These are phyloP conservation scores for Fusarium piperis DNA, from an alignment of 2,329 filamentous ascomycete species.

Conservation along the genomic window DNA sequence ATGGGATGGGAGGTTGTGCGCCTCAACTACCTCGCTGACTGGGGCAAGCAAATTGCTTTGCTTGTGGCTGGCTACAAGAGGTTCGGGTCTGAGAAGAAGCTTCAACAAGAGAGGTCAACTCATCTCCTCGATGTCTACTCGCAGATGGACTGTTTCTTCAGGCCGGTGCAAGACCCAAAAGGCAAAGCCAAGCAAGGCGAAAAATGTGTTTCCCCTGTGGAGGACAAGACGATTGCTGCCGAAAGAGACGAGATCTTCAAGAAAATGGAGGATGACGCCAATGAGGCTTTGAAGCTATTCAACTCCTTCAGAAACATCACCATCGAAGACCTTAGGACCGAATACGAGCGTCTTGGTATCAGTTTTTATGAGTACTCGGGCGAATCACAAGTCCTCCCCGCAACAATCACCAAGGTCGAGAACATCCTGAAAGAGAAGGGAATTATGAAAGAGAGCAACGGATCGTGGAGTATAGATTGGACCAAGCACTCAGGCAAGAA, in stretches of 20 bases:
- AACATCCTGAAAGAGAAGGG: constrained; percentile 66
- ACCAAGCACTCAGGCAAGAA: constrained; percentile 74
- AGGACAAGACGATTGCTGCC: constrained; percentile 49
- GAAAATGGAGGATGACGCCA: constrained; percentile 64
- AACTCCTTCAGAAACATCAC: constrained; percentile 61
- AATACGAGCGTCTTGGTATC: constrained; percentile 64
- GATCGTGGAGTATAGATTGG: constrained; percentile 75
- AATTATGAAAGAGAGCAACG: constrained; percentile 70
- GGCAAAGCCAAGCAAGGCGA: constrained; percentile 57
- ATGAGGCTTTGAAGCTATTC: constrained; percentile 61
- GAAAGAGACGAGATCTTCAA: constrained; percentile 66
- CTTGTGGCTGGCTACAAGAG: constrained; percentile 71
- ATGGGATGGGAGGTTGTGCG: constrained; percentile 74
- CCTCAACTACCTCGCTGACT: constrained; percentile 78
- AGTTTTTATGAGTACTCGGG: constrained; percentile 69
- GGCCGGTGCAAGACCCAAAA: constrained; percentile 68
- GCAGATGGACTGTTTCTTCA: constrained; percentile 69
- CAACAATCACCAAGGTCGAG: constrained; percentile 68
- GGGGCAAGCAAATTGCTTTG: constrained; percentile 73
- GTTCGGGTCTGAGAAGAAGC: constrained; percentile 70
- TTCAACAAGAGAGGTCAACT: constrained; percentile 69
- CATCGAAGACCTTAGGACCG: constrained; percentile 60
- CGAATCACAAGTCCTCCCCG: constrained; percentile 65
- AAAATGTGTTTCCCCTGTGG: constrained; percentile 44
- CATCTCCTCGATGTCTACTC: constrained; percentile 76